phyloP scores from a whole-genome alignment of 768 basidiomycete species.

The Suillus discolor region DNA sequence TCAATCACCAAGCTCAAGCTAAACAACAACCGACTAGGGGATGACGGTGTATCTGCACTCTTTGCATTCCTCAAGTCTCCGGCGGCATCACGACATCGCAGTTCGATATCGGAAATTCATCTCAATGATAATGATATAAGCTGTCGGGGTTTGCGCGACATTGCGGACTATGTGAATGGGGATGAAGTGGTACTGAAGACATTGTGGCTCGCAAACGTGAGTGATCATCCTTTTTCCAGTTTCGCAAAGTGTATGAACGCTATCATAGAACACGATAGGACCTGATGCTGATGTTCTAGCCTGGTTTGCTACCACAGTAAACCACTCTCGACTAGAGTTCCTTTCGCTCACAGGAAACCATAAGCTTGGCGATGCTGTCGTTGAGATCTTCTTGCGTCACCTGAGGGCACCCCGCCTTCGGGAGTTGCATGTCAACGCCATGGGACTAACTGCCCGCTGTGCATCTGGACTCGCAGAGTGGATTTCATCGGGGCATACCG shows the following conservation, averaged over 20 bases:
- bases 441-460: conserved; percentile 48
- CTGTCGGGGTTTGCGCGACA: conserved; percentile 51
- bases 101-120: conserved; percentile 50
- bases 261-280: conserved; percentile 42
- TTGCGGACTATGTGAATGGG: conserved; percentile 51
- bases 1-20: conserved; percentile 51
- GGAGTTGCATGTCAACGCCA: conserved; percentile 55
- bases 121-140: conserved; percentile 59
- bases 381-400: conserved; percentile 48
- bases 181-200: conserved; percentile 44
- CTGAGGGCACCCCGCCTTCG: conserved; percentile 49
- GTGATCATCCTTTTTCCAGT: conserved; percentile 21
- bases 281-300: conserved; percentile 37
- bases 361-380: conserved; percentile 50
- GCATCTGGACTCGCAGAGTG: conserved; percentile 48
- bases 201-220: conserved; percentile 58
- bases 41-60: conserved; percentile 55
- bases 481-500: conserved; percentile 35
- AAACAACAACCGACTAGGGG: conserved; percentile 57
- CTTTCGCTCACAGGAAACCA: conserved; percentile 55
- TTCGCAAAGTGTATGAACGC: conserved; percentile 20
- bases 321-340: conserved; percentile 50
- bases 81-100: conserved; percentile 45
- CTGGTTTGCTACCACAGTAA: conserved; percentile 52
- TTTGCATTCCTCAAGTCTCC: conserved; percentile 50